Base-by-base conservation (phyloP, 192 early-diverging fungal species). In the Entomortierella chlamydospora region DNA sequence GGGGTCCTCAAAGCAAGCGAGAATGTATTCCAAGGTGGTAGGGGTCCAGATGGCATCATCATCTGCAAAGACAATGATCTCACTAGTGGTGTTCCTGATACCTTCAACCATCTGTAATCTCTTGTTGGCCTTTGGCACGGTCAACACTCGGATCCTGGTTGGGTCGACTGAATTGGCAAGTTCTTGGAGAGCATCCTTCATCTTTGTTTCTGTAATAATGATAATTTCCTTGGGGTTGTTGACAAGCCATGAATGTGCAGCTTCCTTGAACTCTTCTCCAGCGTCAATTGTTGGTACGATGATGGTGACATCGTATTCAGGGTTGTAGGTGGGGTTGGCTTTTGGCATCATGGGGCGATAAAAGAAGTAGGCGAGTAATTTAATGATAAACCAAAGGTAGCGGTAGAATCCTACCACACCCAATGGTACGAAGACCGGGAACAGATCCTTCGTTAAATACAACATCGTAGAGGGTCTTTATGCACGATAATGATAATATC, bases 241-340 rank as follows among this genome's bases (percentile, higher is more conserved):
- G 39, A 73, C 78, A 8, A 93, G 82, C 91, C 91, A 93, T 26
- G 86, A 87, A 26, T 78, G 82, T 7, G 91, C 83, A 30, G 91
- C 91, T 31, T 88, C 74, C 68, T 91, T 90, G 77, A 92, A 90
- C 66, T 91, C 90, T 41, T 90, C 90, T 66, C 91, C 91, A 2
- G 90, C 90, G 73, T 93, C 91, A 62, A 93, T 93, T 23, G 91
- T 93, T 18, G 90, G 89, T 0, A 93, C 90, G 43, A 91, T 68
- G 70, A 93, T 90, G 30, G 90, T 93, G 39, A 93, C 91, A 70
- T 93, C 90, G 56, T 86, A 81, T 45, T 81, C 80, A 3, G 89
- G 34, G 26, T 50, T 71, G 83, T 89, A 91, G 31, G 86, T 87
- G 20, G 91, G 90, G 28, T 87, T 81, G 15, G 71, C 68, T 17